Conservation (phyloP, 257 asterid genomes). For the Linaria vulgaris region DNA sequence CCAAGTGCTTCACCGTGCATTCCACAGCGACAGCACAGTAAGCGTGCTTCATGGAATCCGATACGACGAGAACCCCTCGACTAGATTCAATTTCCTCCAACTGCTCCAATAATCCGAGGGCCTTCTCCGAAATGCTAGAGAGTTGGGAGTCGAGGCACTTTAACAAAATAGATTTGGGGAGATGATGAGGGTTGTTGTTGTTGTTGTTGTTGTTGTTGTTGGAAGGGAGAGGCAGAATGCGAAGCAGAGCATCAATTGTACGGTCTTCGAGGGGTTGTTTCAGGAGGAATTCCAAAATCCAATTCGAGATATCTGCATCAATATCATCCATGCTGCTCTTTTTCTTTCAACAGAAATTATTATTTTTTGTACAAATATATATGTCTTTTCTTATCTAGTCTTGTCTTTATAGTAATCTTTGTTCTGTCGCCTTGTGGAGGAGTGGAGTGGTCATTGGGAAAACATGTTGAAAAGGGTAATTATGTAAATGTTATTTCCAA, state of each 20-base stretch:
- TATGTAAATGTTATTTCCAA: too few relatives aligned
- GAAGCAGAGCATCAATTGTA: slow-evolving; percentile 37
- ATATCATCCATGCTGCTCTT: too few relatives aligned
- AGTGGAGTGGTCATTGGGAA: too few relatives aligned
- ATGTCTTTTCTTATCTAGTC: too few relatives aligned
- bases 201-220: too few relatives aligned
- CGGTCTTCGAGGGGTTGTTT: slow-evolving; percentile 52
- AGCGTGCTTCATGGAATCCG: slow-evolving; percentile 48
- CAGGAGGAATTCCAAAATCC: slow-evolving; percentile 62
- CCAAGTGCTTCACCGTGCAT: slow-evolving; percentile 45
- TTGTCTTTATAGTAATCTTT: too few relatives aligned
- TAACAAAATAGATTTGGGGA: slow-evolving; percentile 44
- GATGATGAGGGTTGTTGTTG: too few relatives aligned
- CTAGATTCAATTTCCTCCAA: slow-evolving; percentile 55
- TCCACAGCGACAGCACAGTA: slow-evolving; percentile 75
- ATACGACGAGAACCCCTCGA: slow-evolving; percentile 32
- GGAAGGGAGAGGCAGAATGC: slow-evolving; percentile 44
- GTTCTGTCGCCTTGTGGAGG: too few relatives aligned
- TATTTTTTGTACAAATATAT: too few relatives aligned
- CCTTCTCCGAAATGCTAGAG: slow-evolving; percentile 36
- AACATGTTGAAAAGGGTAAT: too few relatives aligned
- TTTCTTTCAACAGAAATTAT: too few relatives aligned
- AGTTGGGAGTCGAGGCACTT: slow-evolving; percentile 45
- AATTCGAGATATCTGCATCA: slow-evolving; percentile 47
- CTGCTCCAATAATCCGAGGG: slow-evolving; percentile 53